A percentile compares a stretch with the other conserved stretches of the same genome.
Evolutionary conservation across 495 filamentous ascomycete species (phyloP).

Genomic region (Cryomyces antarcticus): DNA sequence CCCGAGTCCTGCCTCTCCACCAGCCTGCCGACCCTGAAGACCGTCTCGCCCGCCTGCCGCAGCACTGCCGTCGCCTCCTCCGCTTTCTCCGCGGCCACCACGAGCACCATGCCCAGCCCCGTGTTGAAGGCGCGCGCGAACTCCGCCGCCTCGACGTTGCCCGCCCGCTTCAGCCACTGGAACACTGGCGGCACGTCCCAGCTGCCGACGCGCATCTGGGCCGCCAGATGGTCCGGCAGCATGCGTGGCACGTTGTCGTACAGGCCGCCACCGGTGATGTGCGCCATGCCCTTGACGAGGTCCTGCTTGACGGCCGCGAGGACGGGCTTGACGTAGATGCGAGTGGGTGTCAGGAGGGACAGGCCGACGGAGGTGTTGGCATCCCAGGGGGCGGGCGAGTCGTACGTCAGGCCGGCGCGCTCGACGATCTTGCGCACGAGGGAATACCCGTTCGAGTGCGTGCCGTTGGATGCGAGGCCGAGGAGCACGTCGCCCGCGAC

Average conservation of each 20-base stretch:
- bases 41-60: constrained; percentile 47
- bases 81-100: constrained; percentile 38
- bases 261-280: constrained; percentile 89
- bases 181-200: constrained; percentile 64
- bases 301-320: constrained; percentile 29
- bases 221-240: constrained; percentile 56
- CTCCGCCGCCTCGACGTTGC: constrained; percentile 52
- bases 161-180: constrained; percentile 60
- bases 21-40: constrained; percentile 56
- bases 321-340: constrained; percentile 24
- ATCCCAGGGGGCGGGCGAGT: constrained; percentile 55
- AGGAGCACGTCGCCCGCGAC: constrained; percentile 60
- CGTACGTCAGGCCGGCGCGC: constrained; percentile 44
- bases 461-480: constrained; percentile 61
- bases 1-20: constrained; percentile 33
- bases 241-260: constrained; percentile 85
- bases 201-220: constrained; percentile 47
- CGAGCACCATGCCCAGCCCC: constrained; percentile 80
- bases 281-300: constrained; percentile 69
- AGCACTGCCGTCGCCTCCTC: constrained; percentile 33
- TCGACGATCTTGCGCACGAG: constrained; percentile 76
- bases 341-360: constrained; percentile 41
- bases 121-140: constrained; percentile 86
- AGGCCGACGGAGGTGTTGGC: constrained; percentile 35
- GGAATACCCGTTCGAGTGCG: constrained; percentile 91